Conservation (phyloP, 2,329 filamentous ascomycete genomes). For the Colletotrichum sp. region DNA sequence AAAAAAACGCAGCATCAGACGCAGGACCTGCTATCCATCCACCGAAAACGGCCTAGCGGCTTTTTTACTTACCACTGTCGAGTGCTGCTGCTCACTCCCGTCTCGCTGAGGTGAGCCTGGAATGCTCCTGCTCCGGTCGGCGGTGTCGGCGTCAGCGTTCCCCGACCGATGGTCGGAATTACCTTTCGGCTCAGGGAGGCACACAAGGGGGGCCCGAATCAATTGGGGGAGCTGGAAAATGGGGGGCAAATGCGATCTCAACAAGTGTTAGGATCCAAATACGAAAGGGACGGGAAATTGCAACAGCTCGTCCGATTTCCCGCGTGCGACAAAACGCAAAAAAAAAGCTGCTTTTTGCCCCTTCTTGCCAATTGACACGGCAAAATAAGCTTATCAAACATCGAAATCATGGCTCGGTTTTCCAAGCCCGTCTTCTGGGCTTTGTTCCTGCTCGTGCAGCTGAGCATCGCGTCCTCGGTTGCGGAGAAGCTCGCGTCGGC, state of each 20-base stretch:
- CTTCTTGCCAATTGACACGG: neutral
- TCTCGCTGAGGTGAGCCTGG: neutral
- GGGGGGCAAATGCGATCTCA: neutral
- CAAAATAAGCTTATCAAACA: neutral
- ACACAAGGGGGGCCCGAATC: neutral
- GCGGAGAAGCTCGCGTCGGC: constrained; percentile 13
- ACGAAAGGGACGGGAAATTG: neutral
- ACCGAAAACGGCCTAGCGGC: constrained; percentile 1
- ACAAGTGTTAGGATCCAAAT: constrained; percentile 11
- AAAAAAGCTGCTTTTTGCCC: neutral
- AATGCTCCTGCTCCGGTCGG: neutral
- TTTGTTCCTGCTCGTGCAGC: constrained; percentile 15
- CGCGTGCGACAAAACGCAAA: neutral
- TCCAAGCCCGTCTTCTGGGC: constrained; percentile 18
- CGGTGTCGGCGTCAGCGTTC: constrained; percentile 3
- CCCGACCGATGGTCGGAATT: constrained; percentile 6
- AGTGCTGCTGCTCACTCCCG: neutral
- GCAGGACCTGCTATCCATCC: neutral
- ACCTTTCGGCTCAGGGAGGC: neutral
- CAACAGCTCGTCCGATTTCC: neutral
- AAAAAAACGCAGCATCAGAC: neutral
- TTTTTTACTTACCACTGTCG: neutral
- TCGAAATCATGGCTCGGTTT: constrained; percentile 7
- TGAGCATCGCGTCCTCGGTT: constrained; percentile 12
- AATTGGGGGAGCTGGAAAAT: neutral